A percentile compares a stretch with the other conserved stretches of the same genome.
phyloP scores from a whole-genome alignment of 169 alveolate genomes.

The Eimeria tenella region DNA sequence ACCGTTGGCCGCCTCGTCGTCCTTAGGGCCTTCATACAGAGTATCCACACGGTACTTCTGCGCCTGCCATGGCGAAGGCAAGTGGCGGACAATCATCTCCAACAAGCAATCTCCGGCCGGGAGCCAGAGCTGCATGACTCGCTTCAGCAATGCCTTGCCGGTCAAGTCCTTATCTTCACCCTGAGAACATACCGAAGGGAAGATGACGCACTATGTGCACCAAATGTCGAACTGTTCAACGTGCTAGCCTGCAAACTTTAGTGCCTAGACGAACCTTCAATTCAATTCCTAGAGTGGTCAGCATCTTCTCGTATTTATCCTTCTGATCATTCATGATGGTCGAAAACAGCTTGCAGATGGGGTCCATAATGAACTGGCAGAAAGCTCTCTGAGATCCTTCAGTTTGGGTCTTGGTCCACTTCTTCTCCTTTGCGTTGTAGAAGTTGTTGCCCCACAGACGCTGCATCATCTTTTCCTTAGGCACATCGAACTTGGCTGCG shows the following conservation, averaged over 20 bases:
- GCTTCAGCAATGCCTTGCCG: constrained; percentile 98
- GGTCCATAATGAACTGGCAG: constrained; percentile 99
- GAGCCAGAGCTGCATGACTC: constrained; percentile 99
- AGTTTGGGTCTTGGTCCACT: constrained; percentile 88
- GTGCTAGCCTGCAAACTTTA: too few species aligned
- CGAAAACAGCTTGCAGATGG: constrained; percentile 96
- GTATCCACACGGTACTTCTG: constrained; percentile 99
- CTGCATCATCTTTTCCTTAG: constrained; percentile 96
- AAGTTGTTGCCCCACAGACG: constrained; percentile 99
- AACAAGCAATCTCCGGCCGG: constrained; percentile 99
- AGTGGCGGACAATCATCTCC: constrained; percentile 98
- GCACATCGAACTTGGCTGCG: constrained; percentile 97
- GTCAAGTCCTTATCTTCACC: constrained; percentile 94
- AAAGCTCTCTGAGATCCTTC: constrained; percentile 87
- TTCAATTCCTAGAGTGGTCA: constrained; percentile 94
- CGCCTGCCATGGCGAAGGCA: constrained; percentile 99
- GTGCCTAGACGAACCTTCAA: constrained; percentile 85
- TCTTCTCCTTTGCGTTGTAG: constrained; percentile 97
- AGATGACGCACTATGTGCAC: neutral
- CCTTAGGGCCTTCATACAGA: constrained; percentile 99
- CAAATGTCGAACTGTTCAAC: neutral
- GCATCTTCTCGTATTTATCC: constrained; percentile 95
- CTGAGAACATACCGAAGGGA: neutral
- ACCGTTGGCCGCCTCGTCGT: constrained; percentile 98
- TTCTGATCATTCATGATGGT: constrained; percentile 94